Evolutionary conservation across 23 red algal genomes (phyloP).

Genomic region (Gracilaria domingensis): DNA sequence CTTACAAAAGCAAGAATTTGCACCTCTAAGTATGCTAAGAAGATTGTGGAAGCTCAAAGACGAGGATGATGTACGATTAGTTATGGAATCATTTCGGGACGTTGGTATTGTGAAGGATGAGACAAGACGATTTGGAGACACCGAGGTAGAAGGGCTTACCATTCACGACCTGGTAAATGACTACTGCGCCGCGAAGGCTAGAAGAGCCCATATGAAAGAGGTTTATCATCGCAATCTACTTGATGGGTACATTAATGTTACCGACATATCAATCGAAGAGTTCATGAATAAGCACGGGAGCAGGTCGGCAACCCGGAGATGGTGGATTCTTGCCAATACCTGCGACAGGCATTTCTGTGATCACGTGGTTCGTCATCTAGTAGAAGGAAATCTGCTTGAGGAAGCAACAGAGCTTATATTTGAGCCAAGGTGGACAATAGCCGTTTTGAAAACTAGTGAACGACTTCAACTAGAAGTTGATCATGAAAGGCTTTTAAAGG

Average conservation of each 20-base stretch:
- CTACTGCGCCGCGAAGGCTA: neutral
- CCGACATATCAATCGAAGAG: neutral
- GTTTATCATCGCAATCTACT: neutral
- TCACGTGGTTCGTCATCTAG: neutral
- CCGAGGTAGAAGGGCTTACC: neutral
- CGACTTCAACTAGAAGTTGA: neutral
- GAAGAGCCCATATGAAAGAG: neutral
- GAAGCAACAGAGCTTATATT: neutral
- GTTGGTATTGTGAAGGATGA: constrained; percentile 13
- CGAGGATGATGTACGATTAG: neutral
- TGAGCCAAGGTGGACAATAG: constrained; percentile 11
- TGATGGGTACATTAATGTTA: neutral
- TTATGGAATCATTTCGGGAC: neutral
- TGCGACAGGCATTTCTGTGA: neutral
- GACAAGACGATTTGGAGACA: neutral
- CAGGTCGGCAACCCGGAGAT: neutral
- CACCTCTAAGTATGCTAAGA: neutral
- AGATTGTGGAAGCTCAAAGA: neutral
- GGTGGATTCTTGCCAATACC: neutral
- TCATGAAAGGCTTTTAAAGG: neutral
- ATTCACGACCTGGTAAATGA: neutral
- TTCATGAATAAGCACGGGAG: neutral
- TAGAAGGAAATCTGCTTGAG: neutral
- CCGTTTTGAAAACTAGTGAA: neutral
- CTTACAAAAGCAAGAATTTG: constrained; percentile 23